Conservation (phyloP, 164 flowering plant species). For the Sedum album region DNA sequence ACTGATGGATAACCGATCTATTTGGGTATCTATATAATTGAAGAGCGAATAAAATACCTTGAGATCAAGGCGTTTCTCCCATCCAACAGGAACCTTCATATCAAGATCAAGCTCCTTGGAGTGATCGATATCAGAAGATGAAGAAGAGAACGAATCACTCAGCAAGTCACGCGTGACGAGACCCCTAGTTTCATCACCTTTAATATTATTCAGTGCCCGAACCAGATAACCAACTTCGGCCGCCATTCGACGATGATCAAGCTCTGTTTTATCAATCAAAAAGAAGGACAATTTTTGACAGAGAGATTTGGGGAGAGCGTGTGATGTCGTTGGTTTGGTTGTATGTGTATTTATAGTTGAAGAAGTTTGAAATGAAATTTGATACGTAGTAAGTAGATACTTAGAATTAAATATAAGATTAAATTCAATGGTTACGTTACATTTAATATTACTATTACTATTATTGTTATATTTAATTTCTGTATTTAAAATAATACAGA, state of each 20-base stretch:
- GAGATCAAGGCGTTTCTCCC: constrained; percentile 60
- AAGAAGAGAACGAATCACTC: constrained; percentile 22
- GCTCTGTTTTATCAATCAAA: neutral
- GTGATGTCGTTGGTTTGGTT: neutral
- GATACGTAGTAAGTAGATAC: neutral
- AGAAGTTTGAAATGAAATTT: neutral
- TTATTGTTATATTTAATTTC: neutral
- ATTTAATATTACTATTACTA: neutral
- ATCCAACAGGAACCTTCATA: constrained; percentile 44
- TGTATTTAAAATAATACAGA: neutral
- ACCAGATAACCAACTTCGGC: constrained; percentile 53
- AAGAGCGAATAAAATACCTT: constrained; percentile 25
- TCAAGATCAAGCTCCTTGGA: constrained; percentile 83
- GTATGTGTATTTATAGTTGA: neutral
- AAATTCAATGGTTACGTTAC: neutral
- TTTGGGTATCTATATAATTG: too few species aligned
- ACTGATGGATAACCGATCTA: too few species aligned
- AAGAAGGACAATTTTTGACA: neutral
- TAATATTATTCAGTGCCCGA: constrained; percentile 11
- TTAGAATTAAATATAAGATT: neutral
- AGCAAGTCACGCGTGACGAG: constrained; percentile 66
- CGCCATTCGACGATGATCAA: constrained; percentile 34
- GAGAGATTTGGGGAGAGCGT: neutral
- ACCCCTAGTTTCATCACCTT: constrained; percentile 12
- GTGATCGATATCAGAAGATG: constrained; percentile 11